Conservation (phyloP, 75 land plant species). For the Chamaecyparis obtusa region DNA sequence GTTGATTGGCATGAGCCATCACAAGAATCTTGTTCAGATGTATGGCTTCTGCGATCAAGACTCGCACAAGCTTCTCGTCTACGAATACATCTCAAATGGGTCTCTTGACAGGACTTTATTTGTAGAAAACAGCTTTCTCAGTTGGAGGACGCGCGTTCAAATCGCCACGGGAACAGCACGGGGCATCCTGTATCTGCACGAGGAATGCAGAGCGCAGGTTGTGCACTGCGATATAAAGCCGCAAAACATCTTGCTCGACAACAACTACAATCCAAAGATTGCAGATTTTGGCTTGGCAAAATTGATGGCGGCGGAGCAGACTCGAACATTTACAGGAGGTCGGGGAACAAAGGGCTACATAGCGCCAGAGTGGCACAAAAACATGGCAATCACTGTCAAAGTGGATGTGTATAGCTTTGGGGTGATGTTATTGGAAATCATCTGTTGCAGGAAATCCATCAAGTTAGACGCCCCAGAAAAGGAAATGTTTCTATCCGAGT, state of each 20-base stretch:
- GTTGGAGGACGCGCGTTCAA: slow-evolving; percentile 10
- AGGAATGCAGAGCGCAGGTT: not conserved
- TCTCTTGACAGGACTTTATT: slow-evolving; percentile 33
- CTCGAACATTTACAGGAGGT: slow-evolving; percentile 19
- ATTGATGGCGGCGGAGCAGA: slow-evolving; percentile 19
- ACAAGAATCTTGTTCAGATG: slow-evolving; percentile 42
- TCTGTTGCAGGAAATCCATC: slow-evolving; percentile 19
- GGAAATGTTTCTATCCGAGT: slow-evolving; percentile 11
- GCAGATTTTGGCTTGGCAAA: slow-evolving; percentile 36
- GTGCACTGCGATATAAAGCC: slow-evolving; percentile 16
- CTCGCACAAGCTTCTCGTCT: slow-evolving; percentile 37
- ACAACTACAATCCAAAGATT: not conserved
- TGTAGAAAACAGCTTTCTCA: not conserved
- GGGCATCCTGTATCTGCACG: slow-evolving; percentile 32
- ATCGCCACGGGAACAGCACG: slow-evolving; percentile 19
- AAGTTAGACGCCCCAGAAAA: slow-evolving; percentile 11
- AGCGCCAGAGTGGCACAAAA: slow-evolving; percentile 51
- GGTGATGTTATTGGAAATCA: slow-evolving; percentile 20
- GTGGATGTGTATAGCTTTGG: slow-evolving; percentile 26
- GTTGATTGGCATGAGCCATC: slow-evolving; percentile 35
- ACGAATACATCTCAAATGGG: slow-evolving; percentile 37
- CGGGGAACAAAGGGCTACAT: slow-evolving; percentile 49
- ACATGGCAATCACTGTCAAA: slow-evolving; percentile 13
- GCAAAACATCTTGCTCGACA: slow-evolving; percentile 23
- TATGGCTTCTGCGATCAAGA: slow-evolving; percentile 42